Base-by-base conservation (phyloP, 257 asterid genomes). In the Haberlea rhodopensis region DNA sequence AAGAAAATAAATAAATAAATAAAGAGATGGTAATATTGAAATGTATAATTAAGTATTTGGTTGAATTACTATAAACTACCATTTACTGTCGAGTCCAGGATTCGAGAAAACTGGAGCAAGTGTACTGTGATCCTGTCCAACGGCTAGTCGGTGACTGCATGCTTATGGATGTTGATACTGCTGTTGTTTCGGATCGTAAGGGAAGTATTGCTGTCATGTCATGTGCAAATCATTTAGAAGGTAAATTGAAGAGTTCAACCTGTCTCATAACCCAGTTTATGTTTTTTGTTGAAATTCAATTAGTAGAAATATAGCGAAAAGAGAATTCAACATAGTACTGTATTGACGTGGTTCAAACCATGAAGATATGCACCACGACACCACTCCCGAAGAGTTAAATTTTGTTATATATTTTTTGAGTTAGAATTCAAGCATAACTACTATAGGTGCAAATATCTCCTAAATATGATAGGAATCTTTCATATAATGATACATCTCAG, bases 101-200 rank as follows among this genome's bases (percentile, higher is more conserved):
- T 23, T 62, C 89, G 18, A 80, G 77, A 83, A 92, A 87, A 80
- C 82, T 92, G 76, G 94, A 85, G 74, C 97, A 82, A 80, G 80
- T 86, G 70, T 86, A 77, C 70, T 85, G 95, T 72, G 99, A 94
- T 76, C 99, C 99, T 57, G 85, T 80, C 74, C 99, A 86, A 88
- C 83, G 97, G 78, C 75, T 94, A 72, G 97, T 90, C 63, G 96
- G 97, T 72, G 97, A 87, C 74, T 90, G 97, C 65, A 81, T 85
- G 73, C 95, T 94, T 73, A 72, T 90, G 87, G 96, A 87, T 71
- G 85, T 72, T 71, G 94, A 85, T 70, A 87, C 95, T 65, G 95
- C 94, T 68, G 83, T 85, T 65, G 96, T 94, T 76, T 85, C 99
- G 2, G 99, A 94, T 65, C 84, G 95, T 45, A 90, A 84, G 77